Evolutionary conservation across 129 eudicot species (phyloP), one percentile per base, ranked within the genome.

Genomic region (Daucus carota): DNA sequence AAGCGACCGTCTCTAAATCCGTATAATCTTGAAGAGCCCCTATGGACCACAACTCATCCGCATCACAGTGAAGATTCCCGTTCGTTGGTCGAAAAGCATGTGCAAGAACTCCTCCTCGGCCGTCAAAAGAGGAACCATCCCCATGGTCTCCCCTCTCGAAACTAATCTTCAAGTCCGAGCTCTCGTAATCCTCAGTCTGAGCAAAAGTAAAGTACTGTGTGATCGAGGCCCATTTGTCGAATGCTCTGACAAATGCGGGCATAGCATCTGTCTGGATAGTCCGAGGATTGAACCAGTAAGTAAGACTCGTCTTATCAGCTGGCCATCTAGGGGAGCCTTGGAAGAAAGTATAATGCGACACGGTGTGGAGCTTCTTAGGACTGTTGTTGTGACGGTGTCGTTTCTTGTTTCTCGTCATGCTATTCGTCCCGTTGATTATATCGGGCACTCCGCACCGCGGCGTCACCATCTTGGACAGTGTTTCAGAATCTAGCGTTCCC

Each of bases 401-500:
- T 62, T 18, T 72, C 57, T 17, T 24, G 22, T 31, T 14, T 43
- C 1, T 18, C 31, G 32, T 33, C 79, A 67, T 66, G 18, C 29
- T 17, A 41, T 38, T 80, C 20, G 52, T 47, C 24, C 83, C 79
- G 6, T 80, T 70, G 8, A 81, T 28, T 18, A 81, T 59, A 42
- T 81, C 84, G 4, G 84, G 34, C 38, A 70, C 77, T 46, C 84
- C 77, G 36, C 84, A 81, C 11, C 84, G 73, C 11, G 84, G 73
- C 32, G 8, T 42, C 33, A 57, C 34, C 84, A 81, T 81, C 31
- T 42, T 70, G 7, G 76, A 70, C 10, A 75, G 31, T 13, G 84
- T 81, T 70, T 29, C 42, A 4, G 70, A 76, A 9, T 81, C 80
- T 57, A 81, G 36, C 1, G n/a, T 59, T 22, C 80, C 84, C 0